Conservation (phyloP, 768 basidiomycete genomes). For the Termitomyces sp. region DNA sequence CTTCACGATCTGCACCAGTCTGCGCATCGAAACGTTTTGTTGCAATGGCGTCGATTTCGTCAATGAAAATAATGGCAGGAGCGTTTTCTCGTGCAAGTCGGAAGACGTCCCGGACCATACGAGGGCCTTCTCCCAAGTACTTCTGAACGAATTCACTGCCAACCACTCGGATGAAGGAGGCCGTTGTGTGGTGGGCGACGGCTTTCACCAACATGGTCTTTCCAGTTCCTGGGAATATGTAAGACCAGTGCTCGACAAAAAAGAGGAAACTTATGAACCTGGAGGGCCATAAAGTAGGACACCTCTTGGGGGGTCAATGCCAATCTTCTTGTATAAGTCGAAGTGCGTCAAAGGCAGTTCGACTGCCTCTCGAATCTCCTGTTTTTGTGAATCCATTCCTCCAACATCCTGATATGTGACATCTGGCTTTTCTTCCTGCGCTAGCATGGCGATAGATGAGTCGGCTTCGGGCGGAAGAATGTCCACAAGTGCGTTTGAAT, state of each 20-base stretch:
- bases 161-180: slow-evolving; percentile 96
- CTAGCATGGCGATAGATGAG: slow-evolving; percentile 93
- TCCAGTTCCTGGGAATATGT: slow-evolving; percentile 70
- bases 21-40: slow-evolving; percentile 99
- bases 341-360: slow-evolving; percentile 96
- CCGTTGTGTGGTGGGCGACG: slow-evolving; percentile 97
- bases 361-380: slow-evolving; percentile 98
- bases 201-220: slow-evolving; percentile 99
- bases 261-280: slow-evolving; percentile 45
- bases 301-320: slow-evolving; percentile 97
- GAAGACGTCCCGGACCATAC: slow-evolving; percentile 99
- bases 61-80: slow-evolving; percentile 98
- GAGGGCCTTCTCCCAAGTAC: slow-evolving; percentile 97
- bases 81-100: slow-evolving; percentile 95
- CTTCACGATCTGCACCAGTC: slow-evolving; percentile 97
- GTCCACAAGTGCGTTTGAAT: slow-evolving; percentile 98
- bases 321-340: slow-evolving; percentile 98
- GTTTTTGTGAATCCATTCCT: slow-evolving; percentile 97
- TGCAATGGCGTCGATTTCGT: slow-evolving; percentile 98
- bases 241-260: background rate
- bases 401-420: slow-evolving; percentile 93
- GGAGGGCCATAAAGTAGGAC: slow-evolving; percentile 97
- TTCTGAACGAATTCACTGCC: slow-evolving; percentile 99
- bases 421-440: slow-evolving; percentile 92
- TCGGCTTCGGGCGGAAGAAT: slow-evolving; percentile 98